A percentile compares a stretch with the other conserved stretches of the same genome.
phyloP scores from a whole-genome alignment of 345 rosid species.

The Hibiscus mutabilis region DNA sequence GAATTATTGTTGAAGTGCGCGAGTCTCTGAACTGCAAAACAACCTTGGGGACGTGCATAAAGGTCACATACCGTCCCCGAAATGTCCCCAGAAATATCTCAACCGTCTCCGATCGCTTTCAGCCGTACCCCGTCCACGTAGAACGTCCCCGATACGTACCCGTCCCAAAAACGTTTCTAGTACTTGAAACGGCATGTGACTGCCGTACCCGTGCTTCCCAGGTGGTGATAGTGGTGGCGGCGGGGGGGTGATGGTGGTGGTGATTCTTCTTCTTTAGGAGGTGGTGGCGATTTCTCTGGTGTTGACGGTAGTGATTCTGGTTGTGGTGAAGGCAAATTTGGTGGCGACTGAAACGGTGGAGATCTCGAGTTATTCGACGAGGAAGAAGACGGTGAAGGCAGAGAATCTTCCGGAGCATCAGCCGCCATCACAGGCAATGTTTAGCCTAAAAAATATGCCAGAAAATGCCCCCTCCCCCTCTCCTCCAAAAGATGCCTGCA shows the following conservation, averaged over 20 bases:
- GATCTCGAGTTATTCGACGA: constrained; percentile 12
- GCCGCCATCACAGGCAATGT: constrained; percentile 17
- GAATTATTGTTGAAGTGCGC: no score
- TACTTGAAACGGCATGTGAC: no score
- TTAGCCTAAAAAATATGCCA: neutral
- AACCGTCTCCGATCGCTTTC: no score
- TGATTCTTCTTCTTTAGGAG: constrained; percentile 22
- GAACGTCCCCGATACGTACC: no score
- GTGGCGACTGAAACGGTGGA: constrained; percentile 10
- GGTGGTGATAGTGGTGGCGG: constrained; percentile 6
- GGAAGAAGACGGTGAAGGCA: neutral
- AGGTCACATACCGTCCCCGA: no score
- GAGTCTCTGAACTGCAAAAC: no score
- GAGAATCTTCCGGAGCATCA: constrained; percentile 1
- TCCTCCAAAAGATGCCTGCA: constrained; percentile 15
- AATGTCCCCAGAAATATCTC: no score
- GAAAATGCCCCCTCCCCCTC: constrained; percentile 17
- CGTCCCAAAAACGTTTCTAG: no score
- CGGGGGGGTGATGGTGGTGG: neutral
- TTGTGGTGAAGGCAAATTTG: constrained; percentile 27
- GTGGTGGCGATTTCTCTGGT: constrained; percentile 19
- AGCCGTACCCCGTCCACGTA: no score
- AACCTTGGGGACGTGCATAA: no score
- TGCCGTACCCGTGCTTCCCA: no score
- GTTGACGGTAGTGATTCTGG: constrained; percentile 26